phyloP scores from a whole-genome alignment of 768 basidiomycete genomes.

The Russula olivacea region DNA sequence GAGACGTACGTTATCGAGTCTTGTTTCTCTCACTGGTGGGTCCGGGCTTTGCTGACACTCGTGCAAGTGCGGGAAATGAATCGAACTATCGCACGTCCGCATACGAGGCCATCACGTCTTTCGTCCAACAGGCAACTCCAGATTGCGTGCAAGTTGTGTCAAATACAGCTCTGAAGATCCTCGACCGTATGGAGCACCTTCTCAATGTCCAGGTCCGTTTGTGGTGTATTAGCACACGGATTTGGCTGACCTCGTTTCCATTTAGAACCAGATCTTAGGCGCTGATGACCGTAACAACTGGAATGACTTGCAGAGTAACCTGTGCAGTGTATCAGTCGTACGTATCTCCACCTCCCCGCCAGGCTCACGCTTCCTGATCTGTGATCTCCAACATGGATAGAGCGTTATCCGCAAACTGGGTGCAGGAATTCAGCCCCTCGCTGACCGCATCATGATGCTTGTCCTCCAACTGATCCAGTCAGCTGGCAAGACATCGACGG shows the following conservation, averaged over 20 bases:
- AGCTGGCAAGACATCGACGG: constrained; percentile 88
- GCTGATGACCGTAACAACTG: constrained; percentile 96
- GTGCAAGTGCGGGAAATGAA: constrained; percentile 69
- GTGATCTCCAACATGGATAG: constrained; percentile 34
- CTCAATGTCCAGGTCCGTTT: constrained; percentile 67
- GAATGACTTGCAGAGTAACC: constrained; percentile 96
- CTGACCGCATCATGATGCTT: constrained; percentile 93
- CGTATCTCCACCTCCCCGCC: constrained; percentile 30
- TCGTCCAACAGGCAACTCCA: constrained; percentile 69
- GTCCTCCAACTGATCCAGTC: constrained; percentile 77
- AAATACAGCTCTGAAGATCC: constrained; percentile 71
- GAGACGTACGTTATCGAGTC: constrained; percentile 56
- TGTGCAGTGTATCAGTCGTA: constrained; percentile 86
- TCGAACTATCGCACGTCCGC: constrained; percentile 91
- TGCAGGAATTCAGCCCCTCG: constrained; percentile 76
- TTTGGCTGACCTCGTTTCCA: constrained; percentile 1
- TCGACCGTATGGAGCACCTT: constrained; percentile 88
- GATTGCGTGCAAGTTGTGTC: constrained; percentile 80
- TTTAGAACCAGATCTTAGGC: constrained; percentile 86
- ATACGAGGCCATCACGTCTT: constrained; percentile 91
- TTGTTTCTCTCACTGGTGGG: neutral
- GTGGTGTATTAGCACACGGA: neutral
- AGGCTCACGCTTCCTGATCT: neutral
- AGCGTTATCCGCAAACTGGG: constrained; percentile 81
- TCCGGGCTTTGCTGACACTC: constrained; percentile 14